Percentiles rank a stretch among this genome's conserved stretches.
Evolutionary conservation across 2,329 filamentous ascomycete species (phyloP).

Genomic region (Ophiocordyceps sinensis): DNA sequence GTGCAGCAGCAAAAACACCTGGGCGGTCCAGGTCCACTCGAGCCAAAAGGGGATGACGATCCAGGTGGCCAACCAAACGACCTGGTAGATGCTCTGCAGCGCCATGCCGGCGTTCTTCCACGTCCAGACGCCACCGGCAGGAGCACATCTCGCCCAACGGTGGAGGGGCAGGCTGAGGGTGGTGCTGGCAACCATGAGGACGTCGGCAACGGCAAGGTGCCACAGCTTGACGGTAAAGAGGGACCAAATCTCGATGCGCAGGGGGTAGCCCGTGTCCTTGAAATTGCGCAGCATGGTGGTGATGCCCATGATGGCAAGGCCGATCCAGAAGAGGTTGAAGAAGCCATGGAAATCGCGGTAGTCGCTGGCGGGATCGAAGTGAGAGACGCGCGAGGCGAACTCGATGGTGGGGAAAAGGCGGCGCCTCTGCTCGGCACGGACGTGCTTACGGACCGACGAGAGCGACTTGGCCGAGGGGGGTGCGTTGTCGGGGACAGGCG

Average conservation of each 20-base stretch:
- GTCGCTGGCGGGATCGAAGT: slow-evolving; percentile 86
- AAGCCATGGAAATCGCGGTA: slow-evolving; percentile 94
- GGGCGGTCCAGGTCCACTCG: slow-evolving; percentile 91
- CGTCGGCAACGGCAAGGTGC: slow-evolving; percentile 72
- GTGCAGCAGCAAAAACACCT: slow-evolving; percentile 88
- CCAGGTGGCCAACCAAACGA: slow-evolving; percentile 69
- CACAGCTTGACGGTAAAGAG: slow-evolving; percentile 80
- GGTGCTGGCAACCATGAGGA: slow-evolving; percentile 70
- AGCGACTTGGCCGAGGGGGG: slow-evolving; percentile 84
- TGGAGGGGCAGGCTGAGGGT: slow-evolving; percentile 62
- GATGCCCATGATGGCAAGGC: slow-evolving; percentile 89
- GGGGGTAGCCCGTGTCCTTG: slow-evolving; percentile 80
- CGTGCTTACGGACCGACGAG: slow-evolving; percentile 70
- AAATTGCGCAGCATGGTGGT: slow-evolving; percentile 88
- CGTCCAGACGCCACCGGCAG: slow-evolving; percentile 37
- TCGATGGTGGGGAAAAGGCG: slow-evolving; percentile 89
- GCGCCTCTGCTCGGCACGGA: slow-evolving; percentile 64
- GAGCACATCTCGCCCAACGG: slow-evolving; percentile 41
- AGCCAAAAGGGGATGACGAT: slow-evolving; percentile 71
- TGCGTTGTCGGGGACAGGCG: slow-evolving; percentile 74
- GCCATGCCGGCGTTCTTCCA: slow-evolving; percentile 70
- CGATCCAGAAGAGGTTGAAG: slow-evolving; percentile 97
- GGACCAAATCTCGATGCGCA: slow-evolving; percentile 76
- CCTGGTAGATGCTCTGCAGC: slow-evolving; percentile 72
- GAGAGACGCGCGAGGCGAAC: slow-evolving; percentile 79